Conservation (phyloP, 305 asterid species). For the Rubia peregrina region DNA sequence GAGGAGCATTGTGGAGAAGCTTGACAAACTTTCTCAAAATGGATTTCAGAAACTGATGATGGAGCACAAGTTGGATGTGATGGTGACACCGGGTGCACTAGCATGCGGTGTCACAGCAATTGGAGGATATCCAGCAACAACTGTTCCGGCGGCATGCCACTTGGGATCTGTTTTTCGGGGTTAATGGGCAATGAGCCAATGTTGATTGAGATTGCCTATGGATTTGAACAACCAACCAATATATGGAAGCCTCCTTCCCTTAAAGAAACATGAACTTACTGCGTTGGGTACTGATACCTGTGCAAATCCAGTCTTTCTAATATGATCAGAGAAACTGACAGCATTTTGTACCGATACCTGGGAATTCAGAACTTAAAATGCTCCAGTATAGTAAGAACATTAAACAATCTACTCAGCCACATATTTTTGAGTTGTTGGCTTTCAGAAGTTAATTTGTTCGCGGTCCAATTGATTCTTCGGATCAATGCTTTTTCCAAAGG, state of each 20-base stretch:
- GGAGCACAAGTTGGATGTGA: slow-evolving; percentile 23
- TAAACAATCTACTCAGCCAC: no score
- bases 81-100: slow-evolving; percentile 15
- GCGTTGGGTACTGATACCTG: no score
- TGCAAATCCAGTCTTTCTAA: no score
- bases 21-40: slow-evolving; percentile 13
- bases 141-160: slow-evolving; percentile 29
- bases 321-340: no score
- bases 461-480: no score
- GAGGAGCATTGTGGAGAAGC: slow-evolving; percentile 8
- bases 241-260: slow-evolving; percentile 22
- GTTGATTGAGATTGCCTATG: slow-evolving; percentile 26
- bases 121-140: slow-evolving; percentile 24
- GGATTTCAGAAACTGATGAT: slow-evolving; percentile 27
- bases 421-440: no score
- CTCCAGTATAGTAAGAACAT: no score
- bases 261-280: background rate
- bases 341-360: no score
- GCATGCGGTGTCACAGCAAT: slow-evolving; percentile 21
- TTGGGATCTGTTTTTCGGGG: slow-evolving; percentile 29
- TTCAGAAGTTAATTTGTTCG: no score
- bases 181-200: slow-evolving; percentile 26
- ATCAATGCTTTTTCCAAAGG: no score
- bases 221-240: slow-evolving; percentile 24
- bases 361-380: no score